A percentile compares a stretch with the other conserved stretches of the same genome.
Evolutionary conservation across 1,139 yeast species (phyloP).

Genomic region (Zygosaccharomyces sapae): DNA sequence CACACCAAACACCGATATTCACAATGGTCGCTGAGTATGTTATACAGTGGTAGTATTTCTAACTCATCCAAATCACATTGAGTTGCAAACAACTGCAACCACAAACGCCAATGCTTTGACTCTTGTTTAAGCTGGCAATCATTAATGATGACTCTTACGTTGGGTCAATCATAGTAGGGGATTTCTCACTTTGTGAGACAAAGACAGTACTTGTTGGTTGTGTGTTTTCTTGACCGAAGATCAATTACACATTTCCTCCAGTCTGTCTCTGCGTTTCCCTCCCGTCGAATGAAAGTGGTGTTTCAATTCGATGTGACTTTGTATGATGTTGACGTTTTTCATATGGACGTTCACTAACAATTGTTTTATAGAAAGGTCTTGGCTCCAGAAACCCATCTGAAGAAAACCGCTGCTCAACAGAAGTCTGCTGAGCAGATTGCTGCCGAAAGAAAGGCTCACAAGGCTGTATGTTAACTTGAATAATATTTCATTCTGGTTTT

Average conservation of each 20-base stretch:
- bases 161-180: slow-evolving; percentile 27
- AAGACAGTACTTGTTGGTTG: slow-evolving; percentile 20
- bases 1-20: slow-evolving; percentile 23
- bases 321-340: slow-evolving; percentile 16
- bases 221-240: slow-evolving; percentile 16
- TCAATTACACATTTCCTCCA: slow-evolving; percentile 20
- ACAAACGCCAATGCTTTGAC: slow-evolving; percentile 9
- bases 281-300: slow-evolving; percentile 38
- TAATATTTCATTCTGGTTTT: slow-evolving; percentile 4
- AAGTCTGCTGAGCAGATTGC: slow-evolving; percentile 84
- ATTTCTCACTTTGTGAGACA: slow-evolving; percentile 28
- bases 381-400: slow-evolving; percentile 91
- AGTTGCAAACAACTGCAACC: slow-evolving; percentile 12
- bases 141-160: slow-evolving; percentile 1
- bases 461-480: slow-evolving; percentile 68
- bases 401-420: slow-evolving; percentile 89
- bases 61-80: slow-evolving; percentile 23
- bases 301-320: slow-evolving; percentile 37
- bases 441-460: slow-evolving; percentile 80
- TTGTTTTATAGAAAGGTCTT: slow-evolving; percentile 37
- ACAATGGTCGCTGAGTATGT: slow-evolving; percentile 39
- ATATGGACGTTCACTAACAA: slow-evolving; percentile 21
- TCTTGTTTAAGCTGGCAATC: slow-evolving; percentile 1
- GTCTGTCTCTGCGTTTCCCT: slow-evolving; percentile 33
- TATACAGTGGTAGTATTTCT: slow-evolving; percentile 4